Base-by-base conservation (phyloP, 768 basidiomycete species). In the Cubamyces sp. region DNA sequence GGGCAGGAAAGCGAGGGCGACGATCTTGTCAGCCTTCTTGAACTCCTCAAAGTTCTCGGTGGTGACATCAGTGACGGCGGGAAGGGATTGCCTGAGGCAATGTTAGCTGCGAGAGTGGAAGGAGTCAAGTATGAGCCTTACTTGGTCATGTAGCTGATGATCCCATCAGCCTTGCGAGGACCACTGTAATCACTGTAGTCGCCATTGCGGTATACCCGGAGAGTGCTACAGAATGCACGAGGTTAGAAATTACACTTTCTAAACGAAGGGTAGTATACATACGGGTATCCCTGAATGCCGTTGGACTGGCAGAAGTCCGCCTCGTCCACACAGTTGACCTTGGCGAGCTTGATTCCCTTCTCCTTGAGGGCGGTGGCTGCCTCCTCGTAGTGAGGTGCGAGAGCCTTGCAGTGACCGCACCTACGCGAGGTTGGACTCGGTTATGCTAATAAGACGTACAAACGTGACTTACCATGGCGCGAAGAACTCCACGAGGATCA, bases 61-160 rank as follows among this genome's bases (percentile, higher is more conserved):
- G 3, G 89, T 94, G 39, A 99, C 87, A 40, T 87, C 82, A 6
- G 93, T 87, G 21, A 98, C 91, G 41, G 97, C 95, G 9, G 97
- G 97, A 18, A 98, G 85, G 9, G 93, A 88, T 83, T 98, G 97
- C 74, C 94, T 87, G 62, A 49, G 79, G 50, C 21, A n/a, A 62
- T 6, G 43, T 48, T 26, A 25, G 51, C 48, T n/a, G n/a, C 1
- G 69, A 61, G 67, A 60, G 48, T 7, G 54, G 25, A 60, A 26
- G 18, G 25, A 40, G 30, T 6, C 39, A 64, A 54, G 15, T 5
- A 25, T 15, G 19, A 16, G 25, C 77, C 88, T 69, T 65, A 96
- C 96, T 98, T 98, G 81, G 84, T 74, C 96, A 98, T 98, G 80
- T 97, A 97, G 75, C 87, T 87, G 73, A 96, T 79, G 71, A 99